phyloP scores from a whole-genome alignment of 306 rosid species.

The Begonia loranthoides region DNA sequence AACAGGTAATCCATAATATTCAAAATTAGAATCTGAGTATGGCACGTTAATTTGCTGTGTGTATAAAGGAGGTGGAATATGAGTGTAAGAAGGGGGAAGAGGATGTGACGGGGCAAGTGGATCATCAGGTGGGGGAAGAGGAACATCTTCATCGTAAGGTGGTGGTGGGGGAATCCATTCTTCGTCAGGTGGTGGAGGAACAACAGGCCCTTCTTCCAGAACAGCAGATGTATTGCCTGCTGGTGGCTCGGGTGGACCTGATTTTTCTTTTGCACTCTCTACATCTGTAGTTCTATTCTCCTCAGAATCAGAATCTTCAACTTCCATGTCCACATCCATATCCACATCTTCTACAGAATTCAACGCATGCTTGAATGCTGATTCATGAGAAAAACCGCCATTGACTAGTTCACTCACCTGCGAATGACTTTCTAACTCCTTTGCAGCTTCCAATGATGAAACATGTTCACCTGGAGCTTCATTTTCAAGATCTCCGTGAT shows the following conservation, averaged over 20 bases:
- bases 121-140: slow-evolving; percentile 92
- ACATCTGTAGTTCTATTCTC: slow-evolving; percentile 22
- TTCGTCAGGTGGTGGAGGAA: slow-evolving; percentile 80
- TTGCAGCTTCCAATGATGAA: slow-evolving; percentile 19
- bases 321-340: slow-evolving; percentile 99
- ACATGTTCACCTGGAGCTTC: slow-evolving; percentile 9
- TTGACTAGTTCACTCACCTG: slow-evolving; percentile 25
- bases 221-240: slow-evolving; percentile 14
- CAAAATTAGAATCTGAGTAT: slow-evolving; percentile 40
- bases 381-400: slow-evolving; percentile 25
- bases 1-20: slow-evolving; percentile 51
- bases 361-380: slow-evolving; percentile 21
- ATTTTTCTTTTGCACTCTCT: slow-evolving; percentile 23
- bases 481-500: slow-evolving; percentile 10
- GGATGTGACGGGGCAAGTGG: slow-evolving; percentile 36
- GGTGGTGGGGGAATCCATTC: slow-evolving; percentile 99
- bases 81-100: slow-evolving; percentile 45
- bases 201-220: slow-evolving; percentile 27
- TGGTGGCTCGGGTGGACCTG: slow-evolving; percentile 21
- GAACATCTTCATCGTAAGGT: slow-evolving; percentile 70
- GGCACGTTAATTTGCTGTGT: slow-evolving; percentile 37
- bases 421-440: slow-evolving; percentile 14
- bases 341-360: slow-evolving; percentile 62
- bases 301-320: slow-evolving; percentile 51
- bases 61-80: slow-evolving; percentile 38